Base-by-base conservation (phyloP, 2,329 filamentous ascomycete genomes). In the Aureobasidium sp. region DNA sequence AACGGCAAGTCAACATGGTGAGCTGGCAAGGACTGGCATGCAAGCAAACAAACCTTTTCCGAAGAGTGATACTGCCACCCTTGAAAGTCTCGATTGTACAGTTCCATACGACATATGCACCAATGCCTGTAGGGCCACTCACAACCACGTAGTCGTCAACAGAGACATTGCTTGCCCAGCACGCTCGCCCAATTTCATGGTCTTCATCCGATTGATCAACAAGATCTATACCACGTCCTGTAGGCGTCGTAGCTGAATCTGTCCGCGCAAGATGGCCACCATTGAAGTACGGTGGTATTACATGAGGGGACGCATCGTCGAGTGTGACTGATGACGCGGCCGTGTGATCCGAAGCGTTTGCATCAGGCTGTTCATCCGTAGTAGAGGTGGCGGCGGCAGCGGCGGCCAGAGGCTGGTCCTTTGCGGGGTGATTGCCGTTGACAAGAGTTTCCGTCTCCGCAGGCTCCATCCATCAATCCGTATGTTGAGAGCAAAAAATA, bases 31-130 rank as follows among this genome's bases (percentile, higher is more conserved):
- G 44, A 14, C 11, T 14, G 20, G 11, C n/a, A 20, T 52, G 29
- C 27, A 47, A 36, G 31, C 34, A 20, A 34, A 55, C 44, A 49
- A 57, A 84, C 80, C 84, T 81, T 76, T 86, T 86, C 48, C 70
- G 66, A 8, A 74, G 64, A 45, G 63, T 67, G 62, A 72, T 62
- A 62, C 64, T 68, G 66, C 66, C 74, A 68, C 68, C 91, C 74
- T 86, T 88, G 56, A 97, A 78, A 3, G 91, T 97, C 73, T 94
- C 87, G 48, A 99, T 90, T 52, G 82, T 85, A 70, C 94, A 91
- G 71, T 91, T 94, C 90, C 90, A 99, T 8, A 96, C 91, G 1
- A 97, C 90, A 77, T 97, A 99, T 1, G 92, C 89, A n/a, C 93
- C 93, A 52, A 87, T 77, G 6, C 82, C 82, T 4, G 81, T 77